phyloP scores from a whole-genome alignment of 179 eudicot species.

The Camellia oleifera region DNA sequence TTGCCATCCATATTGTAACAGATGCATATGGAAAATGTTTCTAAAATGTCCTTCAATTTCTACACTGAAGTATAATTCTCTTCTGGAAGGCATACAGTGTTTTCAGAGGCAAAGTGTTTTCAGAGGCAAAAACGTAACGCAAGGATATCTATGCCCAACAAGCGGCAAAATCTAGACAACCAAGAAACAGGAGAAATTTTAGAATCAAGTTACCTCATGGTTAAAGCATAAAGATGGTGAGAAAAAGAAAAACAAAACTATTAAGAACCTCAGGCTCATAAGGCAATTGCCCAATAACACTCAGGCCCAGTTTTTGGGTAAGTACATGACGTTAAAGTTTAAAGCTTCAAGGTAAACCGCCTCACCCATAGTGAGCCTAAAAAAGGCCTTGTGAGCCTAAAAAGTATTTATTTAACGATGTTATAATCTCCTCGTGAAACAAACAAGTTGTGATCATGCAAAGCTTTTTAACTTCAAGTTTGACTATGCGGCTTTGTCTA shows the following conservation, averaged over 20 bases:
- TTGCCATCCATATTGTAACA: too few species aligned
- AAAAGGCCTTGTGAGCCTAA: not conserved
- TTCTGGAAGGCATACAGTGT: too few species aligned
- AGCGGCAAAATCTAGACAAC: too few species aligned
- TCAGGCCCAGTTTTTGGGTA: not conserved
- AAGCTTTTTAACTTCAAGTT: not conserved
- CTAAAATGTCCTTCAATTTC: too few species aligned
- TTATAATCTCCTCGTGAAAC: not conserved
- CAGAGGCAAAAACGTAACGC: too few species aligned
- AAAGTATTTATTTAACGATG: not conserved
- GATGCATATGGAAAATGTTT: too few species aligned
- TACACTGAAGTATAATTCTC: too few species aligned
- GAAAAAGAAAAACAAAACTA: not conserved
- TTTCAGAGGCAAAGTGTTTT: too few species aligned
- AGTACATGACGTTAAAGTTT: not conserved
- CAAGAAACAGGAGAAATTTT: not conserved
- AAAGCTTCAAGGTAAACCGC: conserved; percentile 1
- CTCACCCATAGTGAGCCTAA: not conserved
- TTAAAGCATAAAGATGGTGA: not conserved
- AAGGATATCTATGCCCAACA: too few species aligned
- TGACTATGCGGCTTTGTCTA: not conserved
- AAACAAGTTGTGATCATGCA: not conserved
- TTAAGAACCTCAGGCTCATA: not conserved
- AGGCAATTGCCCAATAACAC: not conserved
- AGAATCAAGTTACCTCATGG: not conserved